Evolutionary conservation across 768 basidiomycete species (phyloP), one percentile per base, ranked within the genome.

Genomic region (Trametopsis cervina): DNA sequence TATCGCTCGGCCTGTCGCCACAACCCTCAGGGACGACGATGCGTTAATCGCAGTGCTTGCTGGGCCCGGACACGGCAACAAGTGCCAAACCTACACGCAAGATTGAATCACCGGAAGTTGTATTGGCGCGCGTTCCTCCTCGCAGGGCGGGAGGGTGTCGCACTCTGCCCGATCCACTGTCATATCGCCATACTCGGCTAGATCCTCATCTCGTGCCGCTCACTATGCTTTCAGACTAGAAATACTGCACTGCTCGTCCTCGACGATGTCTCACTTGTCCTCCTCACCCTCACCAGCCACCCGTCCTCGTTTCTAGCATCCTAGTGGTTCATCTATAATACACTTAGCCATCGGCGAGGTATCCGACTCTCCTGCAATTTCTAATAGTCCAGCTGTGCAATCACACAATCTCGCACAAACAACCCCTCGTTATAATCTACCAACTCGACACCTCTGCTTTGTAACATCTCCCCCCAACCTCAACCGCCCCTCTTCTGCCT

Each of bases 121-220:
- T 7, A 33, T 33, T 33, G 29, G 29, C 15, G 7, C 29, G 29
- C 29, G 29, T 33, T 7, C 29, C 29, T 15, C 15, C 29, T 33
- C 29, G 29, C 29, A 33, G 15, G 7, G 29, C 15, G 7, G 29
- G 29, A 15, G 15, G 29, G 29, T 33, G 29, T 33, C 29, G 29
- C 29, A 33, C 9, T n/a, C n/a, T 7, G 29, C 29, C 29, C 29
- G 29, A 33, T 33, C 29, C 24, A 25, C 38, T 18, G 37, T 47
- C 40, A 47, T 47, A 47, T 39, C 39, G 7, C 46, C 46, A 47
- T 40, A 39, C 46, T 22, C 27, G 46, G 46, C 46, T 47, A 47
- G 46, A 26, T 38, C 17, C 15, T 33, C 29, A 7, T 35, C 40
- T 47, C 40, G 38, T 40, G 46, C 46, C 46, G 46, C 38, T 47